Conservation (phyloP, 2,329 filamentous ascomycete species). For the Trichoderma aggressivum region DNA sequence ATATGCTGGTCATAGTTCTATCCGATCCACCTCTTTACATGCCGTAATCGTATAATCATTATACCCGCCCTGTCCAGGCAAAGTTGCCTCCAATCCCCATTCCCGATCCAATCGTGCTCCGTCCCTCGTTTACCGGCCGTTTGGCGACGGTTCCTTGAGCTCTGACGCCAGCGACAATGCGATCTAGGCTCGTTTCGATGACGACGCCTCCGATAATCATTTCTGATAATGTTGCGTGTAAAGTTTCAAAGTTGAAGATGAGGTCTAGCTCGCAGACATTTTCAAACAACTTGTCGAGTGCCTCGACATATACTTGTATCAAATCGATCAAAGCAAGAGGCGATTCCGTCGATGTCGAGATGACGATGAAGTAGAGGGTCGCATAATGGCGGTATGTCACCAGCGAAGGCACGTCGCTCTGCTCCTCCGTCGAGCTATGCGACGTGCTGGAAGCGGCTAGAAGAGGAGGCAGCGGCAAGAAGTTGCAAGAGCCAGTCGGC, state of each 20-base stretch:
- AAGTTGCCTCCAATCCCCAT: conserved; percentile 57
- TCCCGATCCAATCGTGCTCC: conserved; percentile 45
- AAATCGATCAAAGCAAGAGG: conserved; percentile 92
- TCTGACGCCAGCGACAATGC: conserved; percentile 80
- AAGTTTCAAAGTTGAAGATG: conserved; percentile 98
- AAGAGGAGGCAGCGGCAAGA: conserved; percentile 74
- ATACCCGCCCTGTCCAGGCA: conserved; percentile 48
- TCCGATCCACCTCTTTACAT: conserved; percentile 21
- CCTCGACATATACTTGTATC: conserved; percentile 97
- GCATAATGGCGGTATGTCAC: conserved; percentile 98
- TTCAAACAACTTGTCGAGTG: conserved; percentile 91
- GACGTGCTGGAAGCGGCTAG: conserved; percentile 62
- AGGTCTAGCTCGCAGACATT: conserved; percentile 98
- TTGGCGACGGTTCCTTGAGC: conserved; percentile 75
- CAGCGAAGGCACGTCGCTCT: conserved; percentile 87
- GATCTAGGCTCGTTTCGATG: conserved; percentile 84
- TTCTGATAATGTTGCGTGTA: conserved; percentile 86
- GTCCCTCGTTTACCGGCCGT: conserved; percentile 70
- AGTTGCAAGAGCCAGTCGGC: conserved; percentile 91
- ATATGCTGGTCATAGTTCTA: conserved; percentile 24
- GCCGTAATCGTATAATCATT: background rate
- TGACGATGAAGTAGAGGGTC: conserved; percentile 97
- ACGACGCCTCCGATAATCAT: conserved; percentile 96
- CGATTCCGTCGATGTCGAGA: conserved; percentile 92
- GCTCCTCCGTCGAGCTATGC: conserved; percentile 61